These are phyloP conservation scores for Nelumbo lutea DNA, from an alignment of 164 flowering plant species.

Conservation along the genomic window DNA sequence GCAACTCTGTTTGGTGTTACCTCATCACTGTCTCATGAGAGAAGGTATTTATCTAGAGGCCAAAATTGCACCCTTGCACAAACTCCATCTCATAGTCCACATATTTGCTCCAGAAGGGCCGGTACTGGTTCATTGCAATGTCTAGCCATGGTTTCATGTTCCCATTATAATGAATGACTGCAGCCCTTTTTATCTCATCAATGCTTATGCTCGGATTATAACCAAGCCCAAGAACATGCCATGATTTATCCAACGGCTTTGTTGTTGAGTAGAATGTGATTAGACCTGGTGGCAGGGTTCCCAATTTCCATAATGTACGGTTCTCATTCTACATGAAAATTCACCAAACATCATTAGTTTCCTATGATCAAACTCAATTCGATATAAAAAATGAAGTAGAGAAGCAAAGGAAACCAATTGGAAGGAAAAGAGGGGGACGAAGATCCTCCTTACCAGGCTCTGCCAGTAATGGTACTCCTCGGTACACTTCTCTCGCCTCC, in stretches of 20 bases:
- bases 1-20: slow-evolving; percentile 11
- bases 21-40: slow-evolving; percentile 7
- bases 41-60: slow-evolving; percentile 40
- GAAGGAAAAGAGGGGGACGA: neutral
- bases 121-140: slow-evolving; percentile 82
- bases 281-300: slow-evolving; percentile 80
- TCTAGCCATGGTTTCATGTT: slow-evolving; percentile 99
- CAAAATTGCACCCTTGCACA: slow-evolving; percentile 93
- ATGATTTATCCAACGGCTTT: slow-evolving; percentile 82
- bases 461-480: slow-evolving; percentile 88
- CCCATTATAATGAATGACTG: slow-evolving; percentile 86
- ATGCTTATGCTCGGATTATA: slow-evolving; percentile 88
- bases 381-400: neutral
- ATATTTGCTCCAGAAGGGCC: slow-evolving; percentile 81
- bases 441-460: slow-evolving; percentile 48
- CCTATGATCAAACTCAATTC: slow-evolving; percentile 1
- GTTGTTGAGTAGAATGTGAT: slow-evolving; percentile 76
- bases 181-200: slow-evolving; percentile 83
- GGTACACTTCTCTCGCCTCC: slow-evolving; percentile 80
- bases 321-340: slow-evolving; percentile 58
- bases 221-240: slow-evolving; percentile 94
- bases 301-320: slow-evolving; percentile 61
- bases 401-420: neutral
- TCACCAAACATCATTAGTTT: neutral
- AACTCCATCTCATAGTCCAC: slow-evolving; percentile 87